Base-by-base conservation (phyloP, 176 grass and related monocot species). In the Ampelocalamus luodianensis region DNA sequence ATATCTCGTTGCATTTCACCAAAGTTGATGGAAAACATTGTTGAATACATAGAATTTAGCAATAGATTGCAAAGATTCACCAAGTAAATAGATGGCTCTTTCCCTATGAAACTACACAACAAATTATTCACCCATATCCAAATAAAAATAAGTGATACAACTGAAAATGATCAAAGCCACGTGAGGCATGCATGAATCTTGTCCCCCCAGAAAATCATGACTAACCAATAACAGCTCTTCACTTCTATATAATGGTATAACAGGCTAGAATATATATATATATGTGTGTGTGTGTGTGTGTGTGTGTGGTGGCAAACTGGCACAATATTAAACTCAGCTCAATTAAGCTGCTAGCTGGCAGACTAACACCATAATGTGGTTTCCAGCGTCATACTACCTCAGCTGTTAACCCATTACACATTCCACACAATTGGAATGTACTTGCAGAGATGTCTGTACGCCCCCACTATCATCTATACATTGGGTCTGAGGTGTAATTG, bases 381-480 rank as follows among this genome's bases (percentile, higher is more conserved):
- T 72, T 17, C 22, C 3, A 48, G 1, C 43, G 1, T 2, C 29
- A 49, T 46, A 49, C 65, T 65, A 72, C 11, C 24, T 82, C 11
- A 72, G 10, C 18, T 62, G 10, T 83, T 62, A 62, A 18, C 61
- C 26, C 26, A 83, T 72, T 43, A 46, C 17, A 76, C 12, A 61
- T 9, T 17, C 23, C 66, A 83, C 22, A 58, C 12, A 43, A 16
- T 37, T 50, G 72, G 66, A 67, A 78, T 72, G 16, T 40, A 78
- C 39, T 9, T 37, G 34, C 32, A 63, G 34, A 51, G 44, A 70
- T 71, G 22, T 11, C 0, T n/a, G 46, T 49, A 36, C 50, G 27
- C 11, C 22, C 29, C 73, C 34, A 54, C 51, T 58, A 15, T 65
- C 27, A 34, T 27, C 14, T 34, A 65, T 34, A 65, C 62, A 65